Evolutionary conservation across 805 yeast species (phyloP).

Genomic region (Wickerhamiella lipophila): DNA sequence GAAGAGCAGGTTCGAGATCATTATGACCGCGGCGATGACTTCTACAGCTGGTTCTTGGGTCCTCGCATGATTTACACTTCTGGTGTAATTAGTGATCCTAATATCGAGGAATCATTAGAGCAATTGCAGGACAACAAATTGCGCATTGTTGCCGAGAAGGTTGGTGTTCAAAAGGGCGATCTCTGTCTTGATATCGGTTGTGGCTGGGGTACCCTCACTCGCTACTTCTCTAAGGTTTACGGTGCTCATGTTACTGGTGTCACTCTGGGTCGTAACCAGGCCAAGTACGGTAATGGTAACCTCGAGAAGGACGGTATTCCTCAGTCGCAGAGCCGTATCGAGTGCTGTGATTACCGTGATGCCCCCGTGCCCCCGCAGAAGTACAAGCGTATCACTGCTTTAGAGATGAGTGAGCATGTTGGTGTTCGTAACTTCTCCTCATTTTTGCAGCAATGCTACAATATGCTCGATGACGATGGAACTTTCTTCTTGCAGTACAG

Average conservation of each 20-base stretch:
- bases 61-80: slow-evolving; percentile 91
- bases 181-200: slow-evolving; percentile 75
- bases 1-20: slow-evolving; percentile 94
- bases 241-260: slow-evolving; percentile 84
- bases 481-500: slow-evolving; percentile 77
- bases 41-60: slow-evolving; percentile 86
- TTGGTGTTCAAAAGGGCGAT: slow-evolving; percentile 61
- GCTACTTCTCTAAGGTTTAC: slow-evolving; percentile 66
- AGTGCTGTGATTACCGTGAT: slow-evolving; percentile 83
- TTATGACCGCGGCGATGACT: slow-evolving; percentile 93
- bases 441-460: slow-evolving; percentile 68
- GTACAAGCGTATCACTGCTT: slow-evolving; percentile 77
- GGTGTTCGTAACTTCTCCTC: slow-evolving; percentile 73
- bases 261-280: slow-evolving; percentile 82
- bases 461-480: slow-evolving; percentile 86
- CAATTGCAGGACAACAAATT: slow-evolving; percentile 79
- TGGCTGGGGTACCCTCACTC: slow-evolving; percentile 92
- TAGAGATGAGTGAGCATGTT: slow-evolving; percentile 95
- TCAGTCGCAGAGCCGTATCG: slow-evolving; percentile 56
- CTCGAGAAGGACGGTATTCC: slow-evolving; percentile 57
- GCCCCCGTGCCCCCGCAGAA: slow-evolving; percentile 55
- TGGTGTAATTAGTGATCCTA: slow-evolving; percentile 65
- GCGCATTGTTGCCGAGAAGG: slow-evolving; percentile 76
- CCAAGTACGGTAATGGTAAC: slow-evolving; percentile 72
- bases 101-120: slow-evolving; percentile 53